phyloP scores from a whole-genome alignment of 2,329 filamentous ascomycete species.

The Fusarium chlamydosporum region DNA sequence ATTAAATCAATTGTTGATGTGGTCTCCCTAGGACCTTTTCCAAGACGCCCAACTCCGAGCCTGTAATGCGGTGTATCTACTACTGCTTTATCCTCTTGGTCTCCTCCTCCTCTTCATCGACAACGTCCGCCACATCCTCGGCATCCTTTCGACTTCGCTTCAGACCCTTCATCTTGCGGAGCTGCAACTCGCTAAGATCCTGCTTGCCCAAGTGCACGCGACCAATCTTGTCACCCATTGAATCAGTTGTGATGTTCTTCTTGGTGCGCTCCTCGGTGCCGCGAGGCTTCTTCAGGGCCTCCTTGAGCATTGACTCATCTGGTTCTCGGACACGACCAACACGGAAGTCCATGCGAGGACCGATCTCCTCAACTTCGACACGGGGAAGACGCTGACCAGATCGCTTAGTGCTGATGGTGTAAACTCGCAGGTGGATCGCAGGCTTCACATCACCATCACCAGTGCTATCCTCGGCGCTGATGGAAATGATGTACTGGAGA shows the following conservation, averaged over 20 bases:
- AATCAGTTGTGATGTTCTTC: constrained; percentile 95
- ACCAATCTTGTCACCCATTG: constrained; percentile 96
- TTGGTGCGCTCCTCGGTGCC: constrained; percentile 82
- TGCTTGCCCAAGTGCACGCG: constrained; percentile 92
- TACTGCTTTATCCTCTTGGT: constrained; percentile 56
- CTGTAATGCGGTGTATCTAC: constrained; percentile 45
- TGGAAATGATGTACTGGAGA: constrained; percentile 88
- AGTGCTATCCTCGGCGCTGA: constrained; percentile 78
- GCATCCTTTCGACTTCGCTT: constrained; percentile 81
- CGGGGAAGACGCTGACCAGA: constrained; percentile 89
- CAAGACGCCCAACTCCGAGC: constrained; percentile 54
- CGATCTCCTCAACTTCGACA: constrained; percentile 95
- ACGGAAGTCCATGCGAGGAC: constrained; percentile 91
- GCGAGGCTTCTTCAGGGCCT: constrained; percentile 89
- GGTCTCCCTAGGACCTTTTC: constrained; percentile 49
- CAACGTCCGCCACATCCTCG: constrained; percentile 64
- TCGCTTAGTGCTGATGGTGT: constrained; percentile 87
- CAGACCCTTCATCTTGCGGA: constrained; percentile 98
- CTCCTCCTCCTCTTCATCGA: constrained; percentile 57
- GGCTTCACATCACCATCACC: constrained; percentile 65
- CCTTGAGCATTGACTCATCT: constrained; percentile 85
- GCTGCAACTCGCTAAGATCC: constrained; percentile 88
- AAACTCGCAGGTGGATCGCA: constrained; percentile 78
- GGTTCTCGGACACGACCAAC: constrained; percentile 85
- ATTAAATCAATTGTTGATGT: constrained; percentile 51